Base-by-base conservation (phyloP, 805 yeast genomes). In the Starmerella etchellsii region DNA sequence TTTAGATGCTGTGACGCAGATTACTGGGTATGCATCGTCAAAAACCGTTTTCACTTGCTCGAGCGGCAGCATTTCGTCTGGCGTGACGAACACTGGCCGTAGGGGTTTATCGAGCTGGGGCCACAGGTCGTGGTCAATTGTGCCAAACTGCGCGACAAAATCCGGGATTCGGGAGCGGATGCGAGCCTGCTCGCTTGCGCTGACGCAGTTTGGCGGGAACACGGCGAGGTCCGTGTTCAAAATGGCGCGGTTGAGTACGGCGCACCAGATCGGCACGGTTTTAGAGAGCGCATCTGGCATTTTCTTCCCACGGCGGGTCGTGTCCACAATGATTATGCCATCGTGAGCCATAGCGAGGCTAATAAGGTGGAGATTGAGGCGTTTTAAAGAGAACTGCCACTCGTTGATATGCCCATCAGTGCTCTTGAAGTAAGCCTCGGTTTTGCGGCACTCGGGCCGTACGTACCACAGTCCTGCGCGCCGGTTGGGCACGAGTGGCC, bases 231-330 rank as follows among this genome's bases (percentile, higher is more conserved):
- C 64, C 5, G 43, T 51, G 18, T 65, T 73, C 42, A 67, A 67
- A 56, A 74, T 59, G 1, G 78, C 62, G 28, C 58, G 57, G 53
- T 81, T 81, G 16, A 84, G 42, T 4, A 81, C 84, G 0, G 87
- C 81, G 59, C 93, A 81, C 96, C 96, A 85, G 1, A 83, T 81
- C 0, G 95, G 95, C 1, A 85, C 66, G 0, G 95, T 85, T 52
- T 85, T 85, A 51, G 85, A 78, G 6, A 83, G 58, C 0, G 95
- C 79, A 58, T 85, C 96, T 0, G 96, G 95, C 60, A 84, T 74
- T 21, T 70, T 60, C 55, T 84, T 85, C 2, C 95, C 95, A 31
- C 85, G 66, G 47, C 95, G 63, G 0, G 95, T 84, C 13, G 94
- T 82, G 58, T 85, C 95, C 1, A 85, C 78, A 8, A 84, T 63